These are phyloP conservation scores for Fulvia fulva DNA, from an alignment of 2,329 filamentous ascomycete genomes.

Conservation along the genomic window DNA sequence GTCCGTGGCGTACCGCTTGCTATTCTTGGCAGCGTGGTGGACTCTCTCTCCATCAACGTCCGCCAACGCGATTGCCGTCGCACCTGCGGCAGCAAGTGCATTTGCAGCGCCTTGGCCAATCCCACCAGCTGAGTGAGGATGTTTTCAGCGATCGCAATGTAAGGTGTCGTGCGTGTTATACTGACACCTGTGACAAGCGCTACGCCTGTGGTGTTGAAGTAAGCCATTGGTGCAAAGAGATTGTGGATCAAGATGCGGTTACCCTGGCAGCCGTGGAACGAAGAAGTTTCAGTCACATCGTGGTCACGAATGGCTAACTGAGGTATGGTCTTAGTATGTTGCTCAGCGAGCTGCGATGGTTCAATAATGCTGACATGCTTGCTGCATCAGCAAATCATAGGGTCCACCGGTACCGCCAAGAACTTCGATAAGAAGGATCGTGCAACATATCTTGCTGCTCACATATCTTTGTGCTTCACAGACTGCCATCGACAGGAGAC, in stretches of 20 bases:
- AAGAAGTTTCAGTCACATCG: too few relatives aligned
- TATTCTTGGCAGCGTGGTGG: background rate
- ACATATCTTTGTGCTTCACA: too few relatives aligned
- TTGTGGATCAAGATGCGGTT: too few relatives aligned
- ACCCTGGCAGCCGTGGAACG: too few relatives aligned
- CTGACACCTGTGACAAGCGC: background rate
- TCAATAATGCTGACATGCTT: background rate
- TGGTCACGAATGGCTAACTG: too few relatives aligned
- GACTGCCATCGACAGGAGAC: too few relatives aligned
- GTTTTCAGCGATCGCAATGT: background rate
- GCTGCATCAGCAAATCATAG: background rate
- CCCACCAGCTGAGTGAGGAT: background rate
- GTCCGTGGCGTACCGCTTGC: background rate
- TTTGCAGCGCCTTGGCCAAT: background rate
- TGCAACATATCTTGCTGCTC: too few relatives aligned
- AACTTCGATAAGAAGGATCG: too few relatives aligned
- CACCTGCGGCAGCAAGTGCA: background rate
- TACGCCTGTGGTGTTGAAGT: background rate
- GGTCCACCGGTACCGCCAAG: too few relatives aligned
- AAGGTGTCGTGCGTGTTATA: background rate
- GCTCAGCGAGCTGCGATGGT: background rate
- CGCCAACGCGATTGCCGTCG: background rate
- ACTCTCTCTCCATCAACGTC: conserved; percentile 4
- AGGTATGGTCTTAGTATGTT: background rate
- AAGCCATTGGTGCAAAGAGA: too few relatives aligned